Conservation (phyloP, 805 yeast species). For the Hyphopichia homilentoma region DNA sequence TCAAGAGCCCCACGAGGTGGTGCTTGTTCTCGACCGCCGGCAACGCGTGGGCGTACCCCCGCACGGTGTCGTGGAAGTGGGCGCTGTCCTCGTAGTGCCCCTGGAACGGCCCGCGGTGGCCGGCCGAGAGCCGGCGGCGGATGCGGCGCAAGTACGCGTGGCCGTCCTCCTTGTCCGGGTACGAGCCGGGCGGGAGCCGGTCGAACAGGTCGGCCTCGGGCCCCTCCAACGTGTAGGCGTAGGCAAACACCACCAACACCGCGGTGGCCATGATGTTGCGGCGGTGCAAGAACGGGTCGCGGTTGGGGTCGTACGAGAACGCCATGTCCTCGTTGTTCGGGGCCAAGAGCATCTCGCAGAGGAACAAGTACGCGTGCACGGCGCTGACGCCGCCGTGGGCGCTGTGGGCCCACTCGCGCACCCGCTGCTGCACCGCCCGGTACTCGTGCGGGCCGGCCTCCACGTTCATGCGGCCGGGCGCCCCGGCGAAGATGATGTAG, state of each 20-base stretch:
- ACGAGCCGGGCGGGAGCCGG: slow-evolving; percentile 6
- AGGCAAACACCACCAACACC: slow-evolving; percentile 49
- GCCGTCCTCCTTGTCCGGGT: slow-evolving; percentile 45
- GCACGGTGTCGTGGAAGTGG: slow-evolving; percentile 39
- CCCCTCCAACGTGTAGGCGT: slow-evolving; percentile 45
- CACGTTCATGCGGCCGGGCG: slow-evolving; percentile 45
- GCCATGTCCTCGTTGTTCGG: slow-evolving; percentile 48
- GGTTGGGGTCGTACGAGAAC: slow-evolving; percentile 46
- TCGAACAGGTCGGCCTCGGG: slow-evolving; percentile 36
- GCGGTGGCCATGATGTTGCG: slow-evolving; percentile 41
- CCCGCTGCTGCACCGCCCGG: slow-evolving; percentile 44
- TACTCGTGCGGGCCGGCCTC: slow-evolving; percentile 50
- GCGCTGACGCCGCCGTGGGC: slow-evolving; percentile 49
- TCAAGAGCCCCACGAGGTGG: slow-evolving; percentile 54
- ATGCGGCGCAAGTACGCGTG: slow-evolving; percentile 48
- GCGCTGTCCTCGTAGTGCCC: slow-evolving; percentile 14
- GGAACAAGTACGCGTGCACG: slow-evolving; percentile 56
- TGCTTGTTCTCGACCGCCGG: slow-evolving; percentile 40
- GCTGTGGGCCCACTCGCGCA: slow-evolving; percentile 50
- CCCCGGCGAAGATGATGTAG: slow-evolving; percentile 27
- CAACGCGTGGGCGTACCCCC: slow-evolving; percentile 38
- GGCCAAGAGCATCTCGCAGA: slow-evolving; percentile 58
- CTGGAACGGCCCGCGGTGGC: slow-evolving; percentile 21
- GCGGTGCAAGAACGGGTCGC: slow-evolving; percentile 42
- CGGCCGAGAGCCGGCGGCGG: slow-evolving; percentile 34